A percentile compares a stretch with the other conserved stretches of the same genome.
Conservation (phyloP, 108 stramenopile species). For the Aurantiochytrium sp. region DNA sequence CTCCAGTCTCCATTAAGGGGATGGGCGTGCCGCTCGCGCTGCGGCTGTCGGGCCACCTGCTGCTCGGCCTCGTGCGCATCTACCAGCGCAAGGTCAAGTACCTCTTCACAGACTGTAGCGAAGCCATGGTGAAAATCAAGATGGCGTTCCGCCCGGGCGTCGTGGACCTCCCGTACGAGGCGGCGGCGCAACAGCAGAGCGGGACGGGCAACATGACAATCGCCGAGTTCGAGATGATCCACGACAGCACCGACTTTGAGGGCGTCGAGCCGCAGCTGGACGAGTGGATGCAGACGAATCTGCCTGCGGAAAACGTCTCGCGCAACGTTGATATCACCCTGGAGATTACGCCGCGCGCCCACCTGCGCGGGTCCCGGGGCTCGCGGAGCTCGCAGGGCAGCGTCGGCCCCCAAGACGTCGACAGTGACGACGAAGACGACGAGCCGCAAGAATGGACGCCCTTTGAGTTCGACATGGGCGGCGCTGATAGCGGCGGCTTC, state of each 20-base stretch:
- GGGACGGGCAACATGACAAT: conserved; percentile 56
- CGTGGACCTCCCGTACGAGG: conserved; percentile 39
- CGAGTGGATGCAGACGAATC: conserved; percentile 33
- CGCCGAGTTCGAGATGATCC: conserved; percentile 58
- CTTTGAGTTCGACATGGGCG: conserved; percentile 22
- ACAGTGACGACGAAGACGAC: background rate
- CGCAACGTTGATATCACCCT: background rate
- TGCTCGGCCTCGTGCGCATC: conserved; percentile 93
- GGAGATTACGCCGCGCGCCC: conserved; percentile 5
- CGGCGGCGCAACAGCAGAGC: conserved; percentile 24
- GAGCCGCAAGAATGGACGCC: conserved; percentile 33
- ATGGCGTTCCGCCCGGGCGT: conserved; percentile 81
- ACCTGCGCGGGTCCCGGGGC: background rate
- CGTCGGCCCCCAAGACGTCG: background rate
- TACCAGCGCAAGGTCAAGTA: conserved; percentile 93
- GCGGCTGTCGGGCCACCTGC: conserved; percentile 86
- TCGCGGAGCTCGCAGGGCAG: background rate
- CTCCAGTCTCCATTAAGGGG: conserved; percentile 77
- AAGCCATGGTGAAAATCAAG: conserved; percentile 95
- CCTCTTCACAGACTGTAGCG: conserved; percentile 90
- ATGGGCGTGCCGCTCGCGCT: conserved; percentile 91
- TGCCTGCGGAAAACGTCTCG: background rate
- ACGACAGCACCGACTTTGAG: background rate
- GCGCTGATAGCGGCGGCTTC: background rate
- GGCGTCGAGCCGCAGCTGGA: conserved; percentile 1